These are phyloP conservation scores for Neocatenulostroma microsporum DNA, from an alignment of 2,329 filamentous ascomycete genomes.

Conservation along the genomic window DNA sequence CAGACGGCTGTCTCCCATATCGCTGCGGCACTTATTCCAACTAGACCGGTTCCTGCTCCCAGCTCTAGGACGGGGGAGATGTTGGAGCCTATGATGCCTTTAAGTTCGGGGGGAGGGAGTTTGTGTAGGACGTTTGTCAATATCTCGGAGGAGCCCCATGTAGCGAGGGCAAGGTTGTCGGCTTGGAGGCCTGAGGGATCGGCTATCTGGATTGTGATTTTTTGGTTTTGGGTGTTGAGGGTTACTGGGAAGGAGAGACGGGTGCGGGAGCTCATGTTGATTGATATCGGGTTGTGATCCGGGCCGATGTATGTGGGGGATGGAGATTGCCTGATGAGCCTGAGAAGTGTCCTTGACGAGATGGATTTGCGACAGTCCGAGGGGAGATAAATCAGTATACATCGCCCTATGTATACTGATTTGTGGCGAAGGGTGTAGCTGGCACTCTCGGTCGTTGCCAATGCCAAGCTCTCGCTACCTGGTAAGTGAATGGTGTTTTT, in stretches of 20 bases:
- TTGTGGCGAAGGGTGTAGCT: too few species aligned
- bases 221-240: conserved; percentile 2
- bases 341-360: too few species aligned
- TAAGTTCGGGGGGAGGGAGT: conserved; percentile 13
- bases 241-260: conserved; percentile 10
- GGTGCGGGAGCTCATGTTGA: conserved; percentile 11
- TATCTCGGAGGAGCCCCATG: conserved; percentile 33
- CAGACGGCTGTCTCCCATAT: conserved; percentile 25
- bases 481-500: too few species aligned
- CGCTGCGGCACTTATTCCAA: conserved; percentile 29
- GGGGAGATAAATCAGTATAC: too few species aligned
- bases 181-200: conserved; percentile 15
- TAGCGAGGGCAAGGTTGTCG: conserved; percentile 32
- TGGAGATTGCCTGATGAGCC: too few species aligned
- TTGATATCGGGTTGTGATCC: too few species aligned
- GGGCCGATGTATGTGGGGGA: too few species aligned
- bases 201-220: conserved; percentile 8
- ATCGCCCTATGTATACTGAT: too few species aligned
- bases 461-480: too few species aligned
- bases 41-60: conserved; percentile 33
- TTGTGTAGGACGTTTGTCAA: conserved; percentile 30
- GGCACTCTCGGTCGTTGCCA: too few species aligned
- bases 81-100: conserved; percentile 4
- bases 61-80: conserved; percentile 28
- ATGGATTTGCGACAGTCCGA: too few species aligned